Evolutionary conservation across 2,329 filamentous ascomycete genomes (phyloP).

Genomic region (Rhynchosporium secalis): DNA sequence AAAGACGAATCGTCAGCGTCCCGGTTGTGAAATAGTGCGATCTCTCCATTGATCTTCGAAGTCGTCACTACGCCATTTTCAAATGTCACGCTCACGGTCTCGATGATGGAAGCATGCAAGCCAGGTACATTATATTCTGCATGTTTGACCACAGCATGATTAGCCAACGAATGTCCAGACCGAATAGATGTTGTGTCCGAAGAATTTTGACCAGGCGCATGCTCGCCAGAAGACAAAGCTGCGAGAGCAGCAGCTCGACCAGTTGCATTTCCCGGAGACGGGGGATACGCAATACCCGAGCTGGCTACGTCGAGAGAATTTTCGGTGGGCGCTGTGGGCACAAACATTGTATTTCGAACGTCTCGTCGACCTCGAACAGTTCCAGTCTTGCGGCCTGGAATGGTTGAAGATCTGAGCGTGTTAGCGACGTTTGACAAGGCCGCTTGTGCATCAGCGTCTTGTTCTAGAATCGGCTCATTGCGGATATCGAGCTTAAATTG

Average conservation of each 20-base stretch:
- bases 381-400: conserved; percentile 67
- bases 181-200: conserved; percentile 92
- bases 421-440: conserved; percentile 75
- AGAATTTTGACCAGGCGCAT: conserved; percentile 46
- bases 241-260: conserved; percentile 51
- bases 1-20: conserved; percentile 41
- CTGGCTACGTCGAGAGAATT: conserved; percentile 29
- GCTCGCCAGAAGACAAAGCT: conserved; percentile 62
- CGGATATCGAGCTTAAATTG: conserved; percentile 79
- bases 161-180: conserved; percentile 78
- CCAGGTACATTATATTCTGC: conserved; percentile 78
- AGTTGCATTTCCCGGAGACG: conserved; percentile 39
- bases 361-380: conserved; percentile 87
- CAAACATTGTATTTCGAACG: conserved; percentile 86
- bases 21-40: conserved; percentile 80
- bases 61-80: conserved; percentile 70
- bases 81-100: conserved; percentile 85
- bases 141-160: conserved; percentile 70
- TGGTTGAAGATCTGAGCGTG: conserved; percentile 63
- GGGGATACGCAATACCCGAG: conserved; percentile 31
- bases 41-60: conserved; percentile 79
- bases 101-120: conserved; percentile 84
- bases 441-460: conserved; percentile 72
- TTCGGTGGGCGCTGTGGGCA: conserved; percentile 50
- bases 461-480: conserved; percentile 75